Evolutionary conservation across 768 basidiomycete genomes (phyloP).

Genomic region (Calocybe indica): DNA sequence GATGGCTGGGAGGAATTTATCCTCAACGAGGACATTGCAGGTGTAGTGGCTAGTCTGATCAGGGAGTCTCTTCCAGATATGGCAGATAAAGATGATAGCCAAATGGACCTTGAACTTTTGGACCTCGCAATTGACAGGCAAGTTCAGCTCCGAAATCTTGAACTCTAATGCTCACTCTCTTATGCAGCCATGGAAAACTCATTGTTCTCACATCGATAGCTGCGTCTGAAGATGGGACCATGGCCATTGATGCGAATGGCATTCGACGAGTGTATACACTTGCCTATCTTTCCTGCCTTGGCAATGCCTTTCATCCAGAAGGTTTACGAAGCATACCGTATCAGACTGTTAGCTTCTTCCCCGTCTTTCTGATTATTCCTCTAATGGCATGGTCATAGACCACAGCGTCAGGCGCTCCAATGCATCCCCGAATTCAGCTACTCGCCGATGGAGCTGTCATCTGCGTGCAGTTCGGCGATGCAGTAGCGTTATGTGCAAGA

Average conservation of each 20-base stretch:
- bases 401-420: constrained; percentile 59
- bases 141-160: constrained; percentile 4
- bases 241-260: constrained; percentile 27
- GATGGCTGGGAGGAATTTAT: constrained; percentile 69
- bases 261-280: constrained; percentile 64
- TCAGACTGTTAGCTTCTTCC: constrained; percentile 53
- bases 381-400: constrained; percentile 34
- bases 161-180: not conserved
- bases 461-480: constrained; percentile 70
- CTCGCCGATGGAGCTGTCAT: constrained; percentile 54
- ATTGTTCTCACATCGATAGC: constrained; percentile 48
- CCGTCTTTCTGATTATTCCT: not conserved
- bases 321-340: constrained; percentile 62
- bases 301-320: constrained; percentile 38
- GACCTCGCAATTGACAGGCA: constrained; percentile 63
- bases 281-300: constrained; percentile 37
- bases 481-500: constrained; percentile 65
- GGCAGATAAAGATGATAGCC: constrained; percentile 33
- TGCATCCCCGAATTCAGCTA: constrained; percentile 63
- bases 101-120: constrained; percentile 67
- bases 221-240: constrained; percentile 47
- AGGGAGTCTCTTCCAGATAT: constrained; percentile 31
- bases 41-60: constrained; percentile 41
- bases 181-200: constrained; percentile 48
- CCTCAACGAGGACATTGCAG: constrained; percentile 50